Percentiles rank a stretch among this genome's conserved stretches.
These are phyloP conservation scores for Dendrobium nobile DNA, from an alignment of 106 monocot genomes.

Conservation along the genomic window DNA sequence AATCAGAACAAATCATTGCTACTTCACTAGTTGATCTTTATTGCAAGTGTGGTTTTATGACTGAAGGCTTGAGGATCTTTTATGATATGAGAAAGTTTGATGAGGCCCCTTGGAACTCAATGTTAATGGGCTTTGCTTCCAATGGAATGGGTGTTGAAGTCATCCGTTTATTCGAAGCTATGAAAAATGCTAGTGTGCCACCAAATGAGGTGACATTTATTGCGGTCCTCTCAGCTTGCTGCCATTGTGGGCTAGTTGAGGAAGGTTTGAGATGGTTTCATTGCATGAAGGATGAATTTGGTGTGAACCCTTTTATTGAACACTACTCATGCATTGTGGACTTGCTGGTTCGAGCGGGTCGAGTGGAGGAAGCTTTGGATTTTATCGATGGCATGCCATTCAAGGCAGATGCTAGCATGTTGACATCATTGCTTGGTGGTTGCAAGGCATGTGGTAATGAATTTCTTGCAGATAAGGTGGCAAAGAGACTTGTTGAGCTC, in stretches of 20 bases:
- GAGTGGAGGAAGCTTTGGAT: slow-evolving; percentile 38
- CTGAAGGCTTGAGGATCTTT: slow-evolving; percentile 38
- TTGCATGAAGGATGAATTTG: slow-evolving; percentile 39
- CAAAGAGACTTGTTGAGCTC: slow-evolving; percentile 28
- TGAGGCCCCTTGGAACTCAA: slow-evolving; percentile 66
- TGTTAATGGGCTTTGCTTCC: slow-evolving; percentile 70
- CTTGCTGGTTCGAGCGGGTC: slow-evolving; percentile 59
- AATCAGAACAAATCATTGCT: slow-evolving; percentile 32
- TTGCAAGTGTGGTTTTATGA: slow-evolving; percentile 61
- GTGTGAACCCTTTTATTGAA: slow-evolving; percentile 44
- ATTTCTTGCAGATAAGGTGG: slow-evolving; percentile 20
- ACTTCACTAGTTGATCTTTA: slow-evolving; percentile 75
- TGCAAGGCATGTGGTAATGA: slow-evolving; percentile 51
- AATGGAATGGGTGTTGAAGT: slow-evolving; percentile 60
- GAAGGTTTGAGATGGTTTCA: slow-evolving; percentile 58
- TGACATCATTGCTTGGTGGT: slow-evolving; percentile 59
- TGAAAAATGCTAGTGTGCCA: slow-evolving; percentile 29
- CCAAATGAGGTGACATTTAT: slow-evolving; percentile 62
- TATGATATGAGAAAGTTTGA: slow-evolving; percentile 31
- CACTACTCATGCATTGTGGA: slow-evolving; percentile 65
- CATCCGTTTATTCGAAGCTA: slow-evolving; percentile 35
- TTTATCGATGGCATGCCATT: slow-evolving; percentile 55
- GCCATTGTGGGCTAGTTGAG: slow-evolving; percentile 62
- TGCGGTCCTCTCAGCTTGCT: slow-evolving; percentile 55
- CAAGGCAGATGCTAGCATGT: slow-evolving; percentile 44